Conservation (phyloP, 305 asterid species). For the Solanum aculeatissimum region DNA sequence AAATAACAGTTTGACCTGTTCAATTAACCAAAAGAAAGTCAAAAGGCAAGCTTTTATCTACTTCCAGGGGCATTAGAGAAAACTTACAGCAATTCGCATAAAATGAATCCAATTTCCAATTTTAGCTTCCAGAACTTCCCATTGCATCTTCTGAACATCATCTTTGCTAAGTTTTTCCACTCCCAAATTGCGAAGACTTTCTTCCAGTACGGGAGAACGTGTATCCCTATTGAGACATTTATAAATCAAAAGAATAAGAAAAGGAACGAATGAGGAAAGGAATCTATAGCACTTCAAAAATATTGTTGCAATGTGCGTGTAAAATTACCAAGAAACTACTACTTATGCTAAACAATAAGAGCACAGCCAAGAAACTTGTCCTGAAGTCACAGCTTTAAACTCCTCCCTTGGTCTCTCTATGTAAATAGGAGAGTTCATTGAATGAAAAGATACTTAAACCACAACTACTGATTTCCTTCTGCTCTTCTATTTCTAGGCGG, state of each 20-base stretch:
- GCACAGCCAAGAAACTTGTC: neutral
- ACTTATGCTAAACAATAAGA: neutral
- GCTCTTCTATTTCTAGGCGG: neutral
- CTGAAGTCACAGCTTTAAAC: neutral
- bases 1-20: slow-evolving; percentile 90
- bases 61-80: slow-evolving; percentile 2
- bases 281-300: neutral
- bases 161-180: slow-evolving; percentile 99
- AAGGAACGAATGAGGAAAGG: neutral
- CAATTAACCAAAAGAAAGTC: slow-evolving; percentile 5
- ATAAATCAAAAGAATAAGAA: neutral
- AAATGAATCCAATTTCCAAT: slow-evolving; percentile 98
- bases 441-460: neutral
- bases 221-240: slow-evolving; percentile 41
- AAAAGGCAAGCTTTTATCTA: neutral
- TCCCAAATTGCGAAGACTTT: slow-evolving; percentile 84
- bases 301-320: neutral
- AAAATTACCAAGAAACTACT: neutral
- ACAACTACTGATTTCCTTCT: neutral
- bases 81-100: slow-evolving; percentile 93
- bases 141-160: slow-evolving; percentile 97
- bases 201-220: slow-evolving; percentile 85
- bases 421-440: neutral
- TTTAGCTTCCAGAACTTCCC: slow-evolving; percentile 98
- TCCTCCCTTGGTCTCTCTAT: neutral